phyloP scores from a whole-genome alignment of 768 basidiomycete species.

The Exidia glandulosa region DNA sequence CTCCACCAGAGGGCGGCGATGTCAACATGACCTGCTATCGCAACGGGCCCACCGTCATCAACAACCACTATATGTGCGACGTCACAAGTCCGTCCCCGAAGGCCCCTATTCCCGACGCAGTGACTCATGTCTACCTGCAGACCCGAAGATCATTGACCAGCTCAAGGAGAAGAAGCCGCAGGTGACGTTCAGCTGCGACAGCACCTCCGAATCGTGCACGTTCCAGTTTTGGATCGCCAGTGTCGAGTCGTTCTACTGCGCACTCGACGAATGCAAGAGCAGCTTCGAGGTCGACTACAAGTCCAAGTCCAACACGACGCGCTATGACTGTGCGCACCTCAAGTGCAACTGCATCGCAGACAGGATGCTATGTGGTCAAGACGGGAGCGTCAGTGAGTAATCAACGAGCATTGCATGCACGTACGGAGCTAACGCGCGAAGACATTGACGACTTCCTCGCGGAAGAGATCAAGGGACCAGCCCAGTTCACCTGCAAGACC shows the following conservation, averaged over 20 bases:
- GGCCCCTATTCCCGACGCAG: not conserved
- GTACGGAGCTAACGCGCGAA: conserved; percentile 17
- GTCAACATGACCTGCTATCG: conserved; percentile 88
- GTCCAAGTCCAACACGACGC: conserved; percentile 52
- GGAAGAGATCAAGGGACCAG: conserved; percentile 87
- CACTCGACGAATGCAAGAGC: conserved; percentile 58
- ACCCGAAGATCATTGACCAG: conserved; percentile 88
- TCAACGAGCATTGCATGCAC: not conserved
- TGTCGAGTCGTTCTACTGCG: conserved; percentile 94
- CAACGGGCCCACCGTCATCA: conserved; percentile 87
- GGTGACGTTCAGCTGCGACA: conserved; percentile 90
- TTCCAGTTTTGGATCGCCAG: conserved; percentile 99
- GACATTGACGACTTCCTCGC: conserved; percentile 91
- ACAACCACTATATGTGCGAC: conserved; percentile 95
- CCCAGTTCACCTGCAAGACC: conserved; percentile 64
- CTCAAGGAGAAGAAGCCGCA: conserved; percentile 89
- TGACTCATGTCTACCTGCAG: conserved; percentile 25
- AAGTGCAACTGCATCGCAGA: conserved; percentile 90
- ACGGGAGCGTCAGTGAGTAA: conserved; percentile 77
- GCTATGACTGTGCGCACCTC: conserved; percentile 73
- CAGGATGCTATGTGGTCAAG: conserved; percentile 90
- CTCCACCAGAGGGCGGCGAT: conserved; percentile 24
- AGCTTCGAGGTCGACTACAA: conserved; percentile 33
- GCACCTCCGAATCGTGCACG: conserved; percentile 49
- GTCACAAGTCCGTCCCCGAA: conserved; percentile 70